Evolutionary conservation across 768 basidiomycete species (phyloP), one percentile per base, ranked within the genome.

Genomic region (Neoboletus subvelutipes): DNA sequence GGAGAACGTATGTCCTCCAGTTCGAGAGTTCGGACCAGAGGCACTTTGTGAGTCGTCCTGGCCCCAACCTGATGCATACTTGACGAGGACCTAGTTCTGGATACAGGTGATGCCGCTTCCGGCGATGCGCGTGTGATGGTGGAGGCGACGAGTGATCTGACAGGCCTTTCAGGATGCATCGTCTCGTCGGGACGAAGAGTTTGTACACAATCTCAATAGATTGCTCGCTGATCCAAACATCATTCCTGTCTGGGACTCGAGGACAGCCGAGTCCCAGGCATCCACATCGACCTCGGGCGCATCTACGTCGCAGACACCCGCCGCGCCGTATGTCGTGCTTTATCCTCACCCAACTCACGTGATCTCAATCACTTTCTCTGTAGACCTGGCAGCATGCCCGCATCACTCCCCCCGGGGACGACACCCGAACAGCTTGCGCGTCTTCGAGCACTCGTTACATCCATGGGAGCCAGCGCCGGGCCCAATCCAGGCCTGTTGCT

Each of bases 21-120:
- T 96, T 97, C 76, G 86, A 88, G 0, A 93, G 90, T 22, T 95
- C 93, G 15, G 83, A 92, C 69, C 90, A 92, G 67, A 83, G 85
- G 59, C 90, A 94, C 71, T 96, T 97, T 71, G 94, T 95, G 67
- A 72, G 85, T 78, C 18, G 26, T n/a, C n/a, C 37, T 29, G 8
- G 34, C n/a, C 1, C 5, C 39, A 20, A 5, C 2, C 5, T 26
- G 29, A 40, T 17, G n/a, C 18, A 3, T 45, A 4, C 11, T 42
- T 59, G 49, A 52, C 57, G 60, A 41, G 49, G 18, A 20, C 29
- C 5, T 63, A 93, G 91, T 93, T 91, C 65, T 93, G 90, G 90
- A 77, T 92, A 83, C 91, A 92, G 87, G 90, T 90, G 71, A 65
- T 52, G 22, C 28, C 24, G 8, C 22, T 42, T 50, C 31, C 2